These are phyloP conservation scores for Venturia aucupariae DNA, from an alignment of 2,329 filamentous ascomycete species.

Conservation along the genomic window DNA sequence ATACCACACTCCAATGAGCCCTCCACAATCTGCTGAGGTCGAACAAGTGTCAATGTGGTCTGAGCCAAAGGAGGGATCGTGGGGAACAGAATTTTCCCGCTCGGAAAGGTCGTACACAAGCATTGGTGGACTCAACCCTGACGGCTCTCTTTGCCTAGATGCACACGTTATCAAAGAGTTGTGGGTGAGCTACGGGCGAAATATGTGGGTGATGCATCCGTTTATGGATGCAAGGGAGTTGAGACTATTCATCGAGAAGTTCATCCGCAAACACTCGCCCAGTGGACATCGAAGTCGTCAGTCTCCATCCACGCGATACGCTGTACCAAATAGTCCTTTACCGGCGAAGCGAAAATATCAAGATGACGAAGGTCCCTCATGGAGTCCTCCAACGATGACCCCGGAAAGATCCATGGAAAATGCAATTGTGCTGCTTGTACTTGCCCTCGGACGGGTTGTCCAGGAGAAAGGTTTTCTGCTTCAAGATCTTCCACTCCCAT, in stretches of 20 bases:
- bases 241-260: slow-evolving; percentile 42
- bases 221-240: slow-evolving; percentile 49
- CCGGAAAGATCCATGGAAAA: slow-evolving; percentile 64
- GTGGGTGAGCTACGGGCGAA: slow-evolving; percentile 46
- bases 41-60: slow-evolving; percentile 29
- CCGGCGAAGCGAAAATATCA: slow-evolving; percentile 9
- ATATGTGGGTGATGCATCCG: slow-evolving; percentile 56
- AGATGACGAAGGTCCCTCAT: slow-evolving; percentile 20
- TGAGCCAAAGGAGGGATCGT: slow-evolving; percentile 37
- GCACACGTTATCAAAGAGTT: slow-evolving; percentile 40
- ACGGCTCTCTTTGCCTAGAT: slow-evolving; percentile 47
- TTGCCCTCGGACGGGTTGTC: slow-evolving; percentile 83
- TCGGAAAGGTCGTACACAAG: not conserved
- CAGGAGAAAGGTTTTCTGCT: slow-evolving; percentile 40
- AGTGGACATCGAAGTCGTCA: not conserved
- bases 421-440: slow-evolving; percentile 69
- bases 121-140: slow-evolving; percentile 40
- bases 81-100: slow-evolving; percentile 38
- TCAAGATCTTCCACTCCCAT: slow-evolving; percentile 15
- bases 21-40: slow-evolving; percentile 32
- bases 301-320: not conserved
- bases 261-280: slow-evolving; percentile 39
- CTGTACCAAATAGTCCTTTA: slow-evolving; percentile 3
- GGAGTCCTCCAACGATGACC: slow-evolving; percentile 24
- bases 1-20: slow-evolving; percentile 25